Conservation (phyloP, 768 basidiomycete genomes). For the Sarcodon sp. region DNA sequence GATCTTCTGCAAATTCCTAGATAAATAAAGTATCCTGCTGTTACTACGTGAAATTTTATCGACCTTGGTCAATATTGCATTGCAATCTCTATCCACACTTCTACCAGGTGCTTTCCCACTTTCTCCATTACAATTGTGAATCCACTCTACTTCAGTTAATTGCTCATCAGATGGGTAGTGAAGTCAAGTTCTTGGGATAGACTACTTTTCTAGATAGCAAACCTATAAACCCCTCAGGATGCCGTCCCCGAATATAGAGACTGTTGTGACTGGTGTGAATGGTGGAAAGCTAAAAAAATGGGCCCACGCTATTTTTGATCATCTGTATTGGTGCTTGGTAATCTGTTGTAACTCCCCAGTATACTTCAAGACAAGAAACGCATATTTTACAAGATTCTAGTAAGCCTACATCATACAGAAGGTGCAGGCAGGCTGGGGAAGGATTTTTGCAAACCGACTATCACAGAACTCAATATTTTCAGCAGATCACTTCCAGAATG, state of each 20-base stretch:
- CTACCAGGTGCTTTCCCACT: conserved; percentile 37
- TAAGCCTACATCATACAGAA: no score
- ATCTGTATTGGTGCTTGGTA: conserved; percentile 80
- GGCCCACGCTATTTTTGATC: conserved; percentile 73
- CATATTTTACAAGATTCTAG: no score
- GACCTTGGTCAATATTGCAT: conserved; percentile 61
- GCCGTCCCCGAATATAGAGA: conserved; percentile 61
- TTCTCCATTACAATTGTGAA: conserved; percentile 84
- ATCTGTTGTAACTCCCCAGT: conserved; percentile 74
- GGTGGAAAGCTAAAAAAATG: conserved; percentile 94
- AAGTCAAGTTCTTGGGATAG: no score
- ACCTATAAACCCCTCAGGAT: conserved; percentile 50
- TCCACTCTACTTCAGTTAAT: conserved; percentile 68
- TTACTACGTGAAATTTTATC: conserved; percentile 61
- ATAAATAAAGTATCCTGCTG: conserved; percentile 50
- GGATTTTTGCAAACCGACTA: no score
- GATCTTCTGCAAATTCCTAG: conserved; percentile 67
- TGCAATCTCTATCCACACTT: conserved; percentile 50
- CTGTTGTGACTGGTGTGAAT: conserved; percentile 65
- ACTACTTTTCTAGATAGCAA: conserved; percentile 71
- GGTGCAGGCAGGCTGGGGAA: no score
- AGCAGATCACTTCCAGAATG: no score
- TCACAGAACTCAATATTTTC: no score
- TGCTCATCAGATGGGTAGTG: conserved; percentile 57
- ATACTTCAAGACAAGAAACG: conserved; percentile 53